These are phyloP conservation scores for Pseudonitzschia delicatissima DNA, from an alignment of 108 stramenopile species.

Conservation along the genomic window DNA sequence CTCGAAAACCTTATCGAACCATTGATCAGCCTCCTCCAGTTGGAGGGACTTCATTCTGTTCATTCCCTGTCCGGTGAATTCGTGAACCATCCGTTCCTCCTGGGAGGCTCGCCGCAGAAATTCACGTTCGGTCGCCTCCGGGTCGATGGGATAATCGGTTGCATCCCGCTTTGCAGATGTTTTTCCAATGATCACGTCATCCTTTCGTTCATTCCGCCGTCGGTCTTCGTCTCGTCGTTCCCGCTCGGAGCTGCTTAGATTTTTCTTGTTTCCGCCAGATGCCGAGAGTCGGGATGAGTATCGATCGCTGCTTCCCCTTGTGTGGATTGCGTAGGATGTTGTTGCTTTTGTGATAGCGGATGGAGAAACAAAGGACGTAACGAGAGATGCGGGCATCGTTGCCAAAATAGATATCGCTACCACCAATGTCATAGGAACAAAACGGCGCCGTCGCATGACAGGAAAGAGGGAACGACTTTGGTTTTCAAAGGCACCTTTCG, in stretches of 20 bases:
- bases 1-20: slow-evolving; percentile 61
- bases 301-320: background rate
- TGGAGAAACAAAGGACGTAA: background rate
- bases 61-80: slow-evolving; percentile 60
- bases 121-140: slow-evolving; percentile 64
- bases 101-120: slow-evolving; percentile 49
- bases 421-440: background rate
- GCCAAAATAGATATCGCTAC: background rate
- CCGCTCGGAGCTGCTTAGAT: slow-evolving; percentile 40
- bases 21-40: slow-evolving; percentile 48
- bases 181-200: slow-evolving; percentile 67
- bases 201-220: slow-evolving; percentile 50
- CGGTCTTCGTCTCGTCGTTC: slow-evolving; percentile 71
- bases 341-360: background rate
- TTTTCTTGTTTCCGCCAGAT: background rate
- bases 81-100: slow-evolving; percentile 49
- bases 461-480: too few species aligned
- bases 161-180: slow-evolving; percentile 72
- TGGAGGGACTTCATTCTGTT: slow-evolving; percentile 50
- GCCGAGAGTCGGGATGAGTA: background rate
- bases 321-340: background rate
- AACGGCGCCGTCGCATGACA: background rate
- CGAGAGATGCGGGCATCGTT: background rate
- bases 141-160: slow-evolving; percentile 52
- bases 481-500: too few species aligned